Percentiles rank a stretch among this genome's conserved stretches.
These are phyloP conservation scores for Smithsoniella earleae DNA, from an alignment of 163 green algal genomes.

Conservation along the genomic window DNA sequence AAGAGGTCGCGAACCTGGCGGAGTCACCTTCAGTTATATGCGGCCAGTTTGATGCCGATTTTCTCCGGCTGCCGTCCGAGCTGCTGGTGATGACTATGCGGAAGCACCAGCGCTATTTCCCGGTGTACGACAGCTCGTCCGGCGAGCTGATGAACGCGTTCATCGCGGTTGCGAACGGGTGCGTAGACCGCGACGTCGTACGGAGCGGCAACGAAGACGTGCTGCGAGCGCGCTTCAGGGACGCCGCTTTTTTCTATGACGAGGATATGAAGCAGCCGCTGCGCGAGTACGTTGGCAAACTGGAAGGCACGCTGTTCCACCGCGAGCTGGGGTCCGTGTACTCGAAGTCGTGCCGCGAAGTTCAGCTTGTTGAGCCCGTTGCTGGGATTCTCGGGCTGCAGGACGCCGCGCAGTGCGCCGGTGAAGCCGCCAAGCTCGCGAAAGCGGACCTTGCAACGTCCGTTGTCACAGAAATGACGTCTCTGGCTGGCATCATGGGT, in stretches of 20 bases:
- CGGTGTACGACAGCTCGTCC: conserved; percentile 54
- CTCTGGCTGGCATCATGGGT: conserved; percentile 79
- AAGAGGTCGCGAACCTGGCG: conserved; percentile 84
- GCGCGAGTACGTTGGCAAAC: conserved; percentile 55
- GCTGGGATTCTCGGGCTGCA: conserved; percentile 45
- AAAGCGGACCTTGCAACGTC: conserved; percentile 81
- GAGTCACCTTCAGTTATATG: conserved; percentile 75
- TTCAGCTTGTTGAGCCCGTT: conserved; percentile 57
- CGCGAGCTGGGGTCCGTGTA: conserved; percentile 81
- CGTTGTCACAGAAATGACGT: conserved; percentile 93
- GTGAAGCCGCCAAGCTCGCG: conserved; percentile 60
- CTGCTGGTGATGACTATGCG: conserved; percentile 96
- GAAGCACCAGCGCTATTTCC: conserved; percentile 99
- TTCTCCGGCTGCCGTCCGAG: conserved; percentile 83
- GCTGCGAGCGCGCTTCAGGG: conserved; percentile 85
- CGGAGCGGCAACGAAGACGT: conserved; percentile 75
- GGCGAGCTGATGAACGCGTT: conserved; percentile 77
- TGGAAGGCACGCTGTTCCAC: conserved; percentile 85
- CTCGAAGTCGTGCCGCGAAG: conserved; percentile 71
- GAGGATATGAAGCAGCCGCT: conserved; percentile 70
- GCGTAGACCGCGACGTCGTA: conserved; percentile 56
- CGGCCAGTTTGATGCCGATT: conserved; percentile 71
- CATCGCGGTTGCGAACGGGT: conserved; percentile 88
- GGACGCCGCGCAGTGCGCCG: conserved; percentile 36
- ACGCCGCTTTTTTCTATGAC: conserved; percentile 95